Conservation (phyloP, 805 yeast species). For the Yamadazyma endophytica region DNA sequence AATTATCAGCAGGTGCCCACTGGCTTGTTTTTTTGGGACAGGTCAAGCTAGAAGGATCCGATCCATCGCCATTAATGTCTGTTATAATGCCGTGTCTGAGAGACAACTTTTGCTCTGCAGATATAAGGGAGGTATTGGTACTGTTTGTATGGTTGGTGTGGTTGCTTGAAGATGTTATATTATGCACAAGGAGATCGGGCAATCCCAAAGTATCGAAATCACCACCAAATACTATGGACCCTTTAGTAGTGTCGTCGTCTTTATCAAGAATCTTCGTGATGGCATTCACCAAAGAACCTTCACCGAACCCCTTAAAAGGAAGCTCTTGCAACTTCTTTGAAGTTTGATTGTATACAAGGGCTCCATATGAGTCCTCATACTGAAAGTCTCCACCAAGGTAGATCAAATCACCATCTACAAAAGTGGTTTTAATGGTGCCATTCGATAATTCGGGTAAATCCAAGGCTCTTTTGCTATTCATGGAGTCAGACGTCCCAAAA, state of each 20-base stretch:
- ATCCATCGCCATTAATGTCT: conserved; percentile 37
- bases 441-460: conserved; percentile 13
- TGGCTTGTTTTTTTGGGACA: conserved; percentile 51
- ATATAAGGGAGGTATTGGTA: conserved; percentile 37
- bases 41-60: conserved; percentile 32
- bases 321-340: conserved; percentile 40
- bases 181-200: conserved; percentile 35
- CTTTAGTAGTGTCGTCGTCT: conserved; percentile 19
- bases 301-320: conserved; percentile 75
- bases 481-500: conserved; percentile 9
- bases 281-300: conserved; percentile 54
- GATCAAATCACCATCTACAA: conserved; percentile 42
- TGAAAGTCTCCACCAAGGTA: conserved; percentile 80
- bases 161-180: conserved; percentile 23
- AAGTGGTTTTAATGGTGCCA: conserved; percentile 32
- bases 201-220: conserved; percentile 60
- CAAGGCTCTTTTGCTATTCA: conserved; percentile 11
- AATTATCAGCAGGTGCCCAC: conserved; percentile 51
- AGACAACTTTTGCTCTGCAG: conserved; percentile 61
- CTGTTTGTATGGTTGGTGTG: conserved; percentile 19
- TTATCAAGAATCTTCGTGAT: conserved; percentile 45
- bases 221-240: conserved; percentile 77
- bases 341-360: conserved; percentile 57
- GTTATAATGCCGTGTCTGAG: conserved; percentile 52
- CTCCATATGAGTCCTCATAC: conserved; percentile 52